Evolutionary conservation across 192 early-diverging fungal species (phyloP).

Genomic region (Cladochytrium replicatum): DNA sequence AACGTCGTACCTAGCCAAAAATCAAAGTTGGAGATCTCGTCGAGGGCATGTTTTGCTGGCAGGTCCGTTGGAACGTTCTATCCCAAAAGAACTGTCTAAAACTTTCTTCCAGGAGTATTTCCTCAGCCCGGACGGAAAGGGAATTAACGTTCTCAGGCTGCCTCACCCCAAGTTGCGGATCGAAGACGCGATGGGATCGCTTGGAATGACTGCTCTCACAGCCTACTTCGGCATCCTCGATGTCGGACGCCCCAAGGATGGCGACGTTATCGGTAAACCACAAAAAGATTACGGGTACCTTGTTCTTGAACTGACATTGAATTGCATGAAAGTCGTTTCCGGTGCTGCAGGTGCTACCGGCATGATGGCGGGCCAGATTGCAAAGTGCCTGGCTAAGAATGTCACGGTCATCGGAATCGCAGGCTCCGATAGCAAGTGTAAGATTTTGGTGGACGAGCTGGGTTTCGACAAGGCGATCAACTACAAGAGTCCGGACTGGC

Average conservation of each 20-base stretch:
- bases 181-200: conserved; percentile 24
- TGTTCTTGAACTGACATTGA: not conserved
- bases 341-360: conserved; percentile 40
- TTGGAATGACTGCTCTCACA: no score
- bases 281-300: conserved; percentile 15
- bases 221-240: conserved; percentile 42
- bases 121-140: no score
- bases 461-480: conserved; percentile 42
- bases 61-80: no score
- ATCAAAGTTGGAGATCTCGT: no score
- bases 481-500: conserved; percentile 38
- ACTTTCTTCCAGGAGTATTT: no score
- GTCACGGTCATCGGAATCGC: conserved; percentile 53
- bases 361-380: conserved; percentile 37
- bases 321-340: not conserved
- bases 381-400: no score
- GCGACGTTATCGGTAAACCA: no score
- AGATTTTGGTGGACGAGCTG: conserved; percentile 33
- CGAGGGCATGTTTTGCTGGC: no score
- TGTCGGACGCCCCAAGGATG: no score
- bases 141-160: no score
- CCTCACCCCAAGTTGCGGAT: conserved; percentile 18
- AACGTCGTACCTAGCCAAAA: no score
- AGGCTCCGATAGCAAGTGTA: conserved; percentile 41
- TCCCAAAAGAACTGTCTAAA: no score